phyloP scores from a whole-genome alignment of 495 filamentous ascomycete genomes.

The Penicillium antarcticum region DNA sequence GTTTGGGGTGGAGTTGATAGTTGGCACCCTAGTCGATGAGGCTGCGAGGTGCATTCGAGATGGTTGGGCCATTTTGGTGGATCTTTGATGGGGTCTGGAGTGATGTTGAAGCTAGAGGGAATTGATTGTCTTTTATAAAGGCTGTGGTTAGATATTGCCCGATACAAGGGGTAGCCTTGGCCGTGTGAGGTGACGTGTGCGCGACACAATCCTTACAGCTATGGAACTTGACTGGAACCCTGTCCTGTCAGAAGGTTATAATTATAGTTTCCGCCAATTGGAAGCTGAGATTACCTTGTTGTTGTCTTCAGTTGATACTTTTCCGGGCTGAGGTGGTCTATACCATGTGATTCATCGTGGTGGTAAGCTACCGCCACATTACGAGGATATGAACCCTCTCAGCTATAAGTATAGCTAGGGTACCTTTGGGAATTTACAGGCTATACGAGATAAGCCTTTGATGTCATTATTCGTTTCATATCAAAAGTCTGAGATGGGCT shows the following conservation, averaged over 20 bases:
- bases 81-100: not conserved
- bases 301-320: not conserved
- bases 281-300: not conserved
- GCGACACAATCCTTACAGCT: not conserved
- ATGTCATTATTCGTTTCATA: not conserved
- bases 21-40: not conserved
- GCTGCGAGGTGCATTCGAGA: not conserved
- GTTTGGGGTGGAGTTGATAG: not conserved
- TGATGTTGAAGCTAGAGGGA: not conserved
- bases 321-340: not conserved
- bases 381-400: not conserved
- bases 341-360: not conserved
- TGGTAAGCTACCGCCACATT: not conserved
- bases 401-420: not conserved
- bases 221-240: not conserved
- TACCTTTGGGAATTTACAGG: not conserved
- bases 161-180: not conserved
- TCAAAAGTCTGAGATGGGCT: too few relatives aligned
- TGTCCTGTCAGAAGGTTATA: not conserved
- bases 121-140: not conserved
- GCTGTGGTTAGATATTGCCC: not conserved
- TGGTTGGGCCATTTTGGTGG: not conserved
- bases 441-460: not conserved
- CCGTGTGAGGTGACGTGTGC: not conserved
- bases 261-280: not conserved